Conservation (phyloP, 176 grass and related monocot genomes). For the Tuctoria greenei region DNA sequence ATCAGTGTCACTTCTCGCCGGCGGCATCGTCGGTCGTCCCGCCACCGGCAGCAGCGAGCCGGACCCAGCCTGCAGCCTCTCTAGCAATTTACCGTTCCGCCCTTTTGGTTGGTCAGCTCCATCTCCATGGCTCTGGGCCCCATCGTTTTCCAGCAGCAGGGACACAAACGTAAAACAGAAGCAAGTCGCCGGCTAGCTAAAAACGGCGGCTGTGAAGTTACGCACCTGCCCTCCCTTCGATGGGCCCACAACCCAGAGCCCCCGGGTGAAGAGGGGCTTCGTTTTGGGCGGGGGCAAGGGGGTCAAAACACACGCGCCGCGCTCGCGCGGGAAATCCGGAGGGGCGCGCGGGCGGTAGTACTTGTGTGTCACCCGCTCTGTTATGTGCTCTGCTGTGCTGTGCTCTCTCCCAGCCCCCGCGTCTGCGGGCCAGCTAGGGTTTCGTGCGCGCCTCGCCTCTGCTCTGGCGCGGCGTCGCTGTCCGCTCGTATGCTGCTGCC, state of each 20-base stretch:
- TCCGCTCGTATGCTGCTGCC: not conserved
- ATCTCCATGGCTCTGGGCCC: not conserved
- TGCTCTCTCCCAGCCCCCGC: not conserved
- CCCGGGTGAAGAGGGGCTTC: not conserved
- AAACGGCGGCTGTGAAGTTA: conserved; percentile 29
- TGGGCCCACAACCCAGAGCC: not conserved
- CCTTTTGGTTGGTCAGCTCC: not conserved
- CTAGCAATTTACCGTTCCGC: not conserved
- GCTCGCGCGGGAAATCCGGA: conserved; percentile 62
- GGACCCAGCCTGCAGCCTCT: not conserved
- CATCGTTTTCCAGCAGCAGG: conserved; percentile 10
- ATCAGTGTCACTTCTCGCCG: conserved; percentile 12
- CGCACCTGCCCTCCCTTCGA: not conserved
- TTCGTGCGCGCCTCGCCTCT: conserved; percentile 24
- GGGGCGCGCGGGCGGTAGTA: not conserved
- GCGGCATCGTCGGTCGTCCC: not conserved
- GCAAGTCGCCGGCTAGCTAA: conserved; percentile 25
- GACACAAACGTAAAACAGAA: conserved; percentile 7
- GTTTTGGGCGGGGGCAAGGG: conserved; percentile 7
- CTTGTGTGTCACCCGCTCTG: conserved; percentile 19
- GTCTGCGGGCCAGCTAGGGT: conserved; percentile 30
- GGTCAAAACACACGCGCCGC: conserved; percentile 42
- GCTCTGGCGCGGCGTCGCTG: conserved; percentile 14
- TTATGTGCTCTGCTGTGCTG: too few relatives aligned
- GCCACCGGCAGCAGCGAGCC: not conserved